Percentiles rank a stretch among this genome's conserved stretches.
Evolutionary conservation across 176 grass and related monocot genomes (phyloP).

Genomic region (Thalia dealbata): DNA sequence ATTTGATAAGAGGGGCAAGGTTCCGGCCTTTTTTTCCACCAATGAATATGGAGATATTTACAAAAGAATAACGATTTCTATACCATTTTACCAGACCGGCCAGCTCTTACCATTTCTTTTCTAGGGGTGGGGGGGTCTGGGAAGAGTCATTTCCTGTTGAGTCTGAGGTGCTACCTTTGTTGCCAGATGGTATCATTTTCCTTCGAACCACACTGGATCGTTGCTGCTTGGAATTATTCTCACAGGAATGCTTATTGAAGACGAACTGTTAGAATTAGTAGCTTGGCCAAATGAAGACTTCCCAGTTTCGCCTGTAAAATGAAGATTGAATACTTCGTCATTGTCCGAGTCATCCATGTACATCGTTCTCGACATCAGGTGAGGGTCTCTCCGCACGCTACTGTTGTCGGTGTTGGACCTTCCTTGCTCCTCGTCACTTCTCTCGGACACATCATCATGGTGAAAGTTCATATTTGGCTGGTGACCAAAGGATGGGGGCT

Average conservation of each 20-base stretch:
- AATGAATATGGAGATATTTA: conserved; percentile 1
- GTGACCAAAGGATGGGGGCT: conserved; percentile 41
- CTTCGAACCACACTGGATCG: conserved; percentile 52
- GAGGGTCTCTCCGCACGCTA: conserved; percentile 12
- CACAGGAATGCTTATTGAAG: conserved; percentile 42
- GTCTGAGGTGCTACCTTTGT: neutral
- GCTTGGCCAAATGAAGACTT: neutral
- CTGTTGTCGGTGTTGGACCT: conserved; percentile 10
- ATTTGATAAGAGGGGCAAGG: neutral
- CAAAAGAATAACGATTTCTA: conserved; percentile 4
- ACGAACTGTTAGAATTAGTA: conserved; percentile 24
- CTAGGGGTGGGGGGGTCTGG: no score
- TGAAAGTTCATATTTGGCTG: conserved; percentile 27
- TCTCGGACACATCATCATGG: conserved; percentile 25
- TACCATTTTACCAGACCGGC: neutral
- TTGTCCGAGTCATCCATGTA: conserved; percentile 54
- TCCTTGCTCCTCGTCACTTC: conserved; percentile 28
- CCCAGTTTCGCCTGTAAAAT: conserved; percentile 40
- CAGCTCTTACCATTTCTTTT: neutral
- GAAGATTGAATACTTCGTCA: conserved; percentile 48
- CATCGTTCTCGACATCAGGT: conserved; percentile 43
- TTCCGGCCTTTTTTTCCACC: neutral
- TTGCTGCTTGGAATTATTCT: conserved; percentile 95
- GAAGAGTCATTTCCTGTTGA: neutral
- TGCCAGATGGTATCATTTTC: neutral